Evolutionary conservation across 768 basidiomycete species (phyloP).

Genomic region (Favolaschia claudopus): DNA sequence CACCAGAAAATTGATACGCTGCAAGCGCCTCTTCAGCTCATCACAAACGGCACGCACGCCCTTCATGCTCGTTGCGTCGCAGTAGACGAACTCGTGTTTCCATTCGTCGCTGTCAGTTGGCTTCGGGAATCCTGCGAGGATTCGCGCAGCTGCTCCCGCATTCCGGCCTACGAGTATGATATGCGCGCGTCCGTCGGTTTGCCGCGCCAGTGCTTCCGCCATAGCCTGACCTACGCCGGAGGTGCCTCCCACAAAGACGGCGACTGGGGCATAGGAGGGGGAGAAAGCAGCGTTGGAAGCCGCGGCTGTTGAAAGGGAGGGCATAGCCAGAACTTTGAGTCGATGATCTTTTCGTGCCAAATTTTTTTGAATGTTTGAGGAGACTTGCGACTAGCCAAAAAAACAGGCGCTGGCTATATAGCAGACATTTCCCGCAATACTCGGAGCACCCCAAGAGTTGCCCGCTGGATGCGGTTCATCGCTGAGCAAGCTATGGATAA

Average conservation of each 20-base stretch:
- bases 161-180: conserved; percentile 47
- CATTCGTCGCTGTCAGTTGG: conserved; percentile 16
- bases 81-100: conserved; percentile 36
- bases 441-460: too few relatives aligned
- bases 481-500: too few relatives aligned
- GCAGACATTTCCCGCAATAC: too few relatives aligned
- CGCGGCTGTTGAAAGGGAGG: conserved; percentile 16
- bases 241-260: conserved; percentile 18
- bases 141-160: conserved; percentile 36
- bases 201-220: conserved; percentile 40
- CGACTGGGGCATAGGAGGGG: conserved; percentile 10
- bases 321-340: conserved; percentile 3
- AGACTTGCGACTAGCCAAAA: too few relatives aligned
- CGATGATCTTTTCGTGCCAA: not conserved
- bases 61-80: conserved; percentile 31
- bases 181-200: conserved; percentile 43
- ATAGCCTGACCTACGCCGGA: conserved; percentile 38
- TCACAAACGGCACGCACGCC: not conserved
- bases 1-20: conserved; percentile 44
- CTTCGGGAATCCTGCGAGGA: conserved; percentile 39
- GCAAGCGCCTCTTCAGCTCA: conserved; percentile 22
- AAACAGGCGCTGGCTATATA: too few relatives aligned
- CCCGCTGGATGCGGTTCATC: too few relatives aligned
- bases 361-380: too few relatives aligned
- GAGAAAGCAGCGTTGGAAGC: conserved; percentile 25